Conservation (phyloP, 2,329 filamentous ascomycete genomes). For the Colletotrichum plurivorum region DNA sequence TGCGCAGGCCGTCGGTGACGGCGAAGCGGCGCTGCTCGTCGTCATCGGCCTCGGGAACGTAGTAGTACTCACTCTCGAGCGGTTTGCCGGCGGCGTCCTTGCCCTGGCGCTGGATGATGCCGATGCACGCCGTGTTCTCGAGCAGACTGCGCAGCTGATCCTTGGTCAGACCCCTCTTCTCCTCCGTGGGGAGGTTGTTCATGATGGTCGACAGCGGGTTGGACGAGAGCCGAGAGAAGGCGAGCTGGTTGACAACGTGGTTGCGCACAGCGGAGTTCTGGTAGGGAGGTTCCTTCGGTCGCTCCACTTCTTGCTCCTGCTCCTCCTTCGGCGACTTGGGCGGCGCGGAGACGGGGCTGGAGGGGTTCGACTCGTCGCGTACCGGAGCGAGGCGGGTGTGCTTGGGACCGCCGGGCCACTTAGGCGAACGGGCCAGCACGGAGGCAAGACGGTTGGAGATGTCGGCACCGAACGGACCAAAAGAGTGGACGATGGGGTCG, state of each 20-base stretch:
- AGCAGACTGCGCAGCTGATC: slow-evolving; percentile 79
- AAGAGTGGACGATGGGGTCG: slow-evolving; percentile 92
- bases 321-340: slow-evolving; percentile 20
- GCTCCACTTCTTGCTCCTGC: slow-evolving; percentile 31
- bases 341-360: slow-evolving; percentile 35
- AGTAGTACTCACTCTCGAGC: slow-evolving; percentile 97
- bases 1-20: slow-evolving; percentile 87
- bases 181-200: slow-evolving; percentile 82
- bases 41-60: slow-evolving; percentile 87
- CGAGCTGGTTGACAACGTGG: slow-evolving; percentile 94
- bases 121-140: slow-evolving; percentile 82
- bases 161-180: slow-evolving; percentile 71
- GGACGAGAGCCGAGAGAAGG: slow-evolving; percentile 92
- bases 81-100: slow-evolving; percentile 96
- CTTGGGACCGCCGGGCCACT: slow-evolving; percentile 50
- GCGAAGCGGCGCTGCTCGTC: slow-evolving; percentile 85
- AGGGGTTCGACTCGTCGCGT: slow-evolving; percentile 28
- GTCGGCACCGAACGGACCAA: slow-evolving; percentile 90
- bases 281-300: slow-evolving; percentile 40
- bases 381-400: slow-evolving; percentile 23
- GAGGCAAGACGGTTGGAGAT: slow-evolving; percentile 86
- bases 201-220: slow-evolving; percentile 92
- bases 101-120: slow-evolving; percentile 89
- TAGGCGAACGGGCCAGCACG: slow-evolving; percentile 79
- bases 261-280: slow-evolving; percentile 71